Evolutionary conservation across 768 basidiomycete genomes (phyloP).

Genomic region (Cyclocybe aegerita): DNA sequence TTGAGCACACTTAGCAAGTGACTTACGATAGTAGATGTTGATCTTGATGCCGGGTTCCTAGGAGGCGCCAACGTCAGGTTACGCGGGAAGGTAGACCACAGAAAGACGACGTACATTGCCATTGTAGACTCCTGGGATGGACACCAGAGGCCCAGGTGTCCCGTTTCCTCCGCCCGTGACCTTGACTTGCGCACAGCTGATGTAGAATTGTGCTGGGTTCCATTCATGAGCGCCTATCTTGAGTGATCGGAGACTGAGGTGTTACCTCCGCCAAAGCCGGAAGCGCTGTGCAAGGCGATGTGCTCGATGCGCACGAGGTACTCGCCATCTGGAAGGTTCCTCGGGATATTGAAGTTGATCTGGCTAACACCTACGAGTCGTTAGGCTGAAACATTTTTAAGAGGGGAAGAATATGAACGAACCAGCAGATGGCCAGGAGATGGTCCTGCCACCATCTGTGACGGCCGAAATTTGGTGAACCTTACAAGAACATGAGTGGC

Average conservation of each 20-base stretch:
- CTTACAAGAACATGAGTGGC: background rate
- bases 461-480: constrained; percentile 37
- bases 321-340: constrained; percentile 36
- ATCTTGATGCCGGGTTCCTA: no score
- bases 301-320: constrained; percentile 42
- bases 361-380: background rate
- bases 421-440: constrained; percentile 46
- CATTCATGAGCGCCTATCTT: background rate
- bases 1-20: no score
- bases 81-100: no score
- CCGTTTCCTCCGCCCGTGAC: constrained; percentile 37
- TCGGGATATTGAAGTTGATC: constrained; percentile 38
- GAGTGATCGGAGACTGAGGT: constrained; percentile 10
- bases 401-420: background rate
- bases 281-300: constrained; percentile 42
- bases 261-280: constrained; percentile 38
- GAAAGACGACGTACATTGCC: constrained; percentile 9
- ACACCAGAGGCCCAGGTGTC: constrained; percentile 19
- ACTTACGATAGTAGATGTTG: no score
- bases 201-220: constrained; percentile 31
- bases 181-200: constrained; percentile 38
- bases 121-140: constrained; percentile 21
- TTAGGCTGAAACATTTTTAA: background rate
- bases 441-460: constrained; percentile 45
- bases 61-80: no score